These are phyloP conservation scores for Pseudopyrenochaeta lycopersici DNA, from an alignment of 2,329 filamentous ascomycete species.

Conservation along the genomic window DNA sequence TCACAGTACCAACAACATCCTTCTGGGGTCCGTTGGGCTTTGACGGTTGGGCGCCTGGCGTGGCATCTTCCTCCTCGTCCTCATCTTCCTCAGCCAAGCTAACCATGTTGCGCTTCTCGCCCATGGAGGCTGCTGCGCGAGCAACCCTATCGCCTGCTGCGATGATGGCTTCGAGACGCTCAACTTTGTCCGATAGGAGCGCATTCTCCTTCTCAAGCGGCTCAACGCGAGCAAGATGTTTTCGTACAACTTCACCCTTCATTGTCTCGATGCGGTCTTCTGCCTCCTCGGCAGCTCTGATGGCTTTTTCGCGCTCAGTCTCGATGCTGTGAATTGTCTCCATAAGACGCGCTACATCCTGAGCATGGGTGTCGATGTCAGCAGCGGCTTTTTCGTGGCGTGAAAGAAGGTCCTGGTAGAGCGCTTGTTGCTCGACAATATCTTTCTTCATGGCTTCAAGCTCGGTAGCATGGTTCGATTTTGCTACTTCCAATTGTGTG, in stretches of 20 bases:
- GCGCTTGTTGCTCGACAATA: conserved; percentile 21
- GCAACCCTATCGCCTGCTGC: conserved; percentile 47
- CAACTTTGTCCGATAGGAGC: conserved; percentile 41
- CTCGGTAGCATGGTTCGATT: conserved; percentile 29
- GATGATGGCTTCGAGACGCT: conserved; percentile 46
- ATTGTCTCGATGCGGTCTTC: conserved; percentile 46
- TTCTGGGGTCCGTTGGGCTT: conserved; percentile 16
- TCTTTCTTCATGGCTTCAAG: conserved; percentile 28
- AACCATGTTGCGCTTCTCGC: conserved; percentile 44
- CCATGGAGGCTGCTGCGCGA: conserved; percentile 44
- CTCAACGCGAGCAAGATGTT: conserved; percentile 46
- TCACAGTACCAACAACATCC: conserved; percentile 48
- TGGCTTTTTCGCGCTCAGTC: conserved; percentile 30
- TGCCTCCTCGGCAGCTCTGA: conserved; percentile 33
- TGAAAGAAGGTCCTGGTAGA: conserved; percentile 24
- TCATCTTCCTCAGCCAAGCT: conserved; percentile 43
- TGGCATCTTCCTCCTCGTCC: conserved; percentile 30
- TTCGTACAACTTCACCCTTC: conserved; percentile 47
- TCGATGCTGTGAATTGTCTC: conserved; percentile 21
- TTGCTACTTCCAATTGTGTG: conserved; percentile 26
- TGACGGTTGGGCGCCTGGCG: conserved; percentile 6
- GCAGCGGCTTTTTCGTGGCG: conserved; percentile 25
- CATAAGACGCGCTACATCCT: conserved; percentile 20
- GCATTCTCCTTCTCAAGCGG: conserved; percentile 45
- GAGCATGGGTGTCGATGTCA: conserved; percentile 14